Evolutionary conservation across 2,329 filamentous ascomycete genomes (phyloP).

Genomic region (Cercospora beticola): DNA sequence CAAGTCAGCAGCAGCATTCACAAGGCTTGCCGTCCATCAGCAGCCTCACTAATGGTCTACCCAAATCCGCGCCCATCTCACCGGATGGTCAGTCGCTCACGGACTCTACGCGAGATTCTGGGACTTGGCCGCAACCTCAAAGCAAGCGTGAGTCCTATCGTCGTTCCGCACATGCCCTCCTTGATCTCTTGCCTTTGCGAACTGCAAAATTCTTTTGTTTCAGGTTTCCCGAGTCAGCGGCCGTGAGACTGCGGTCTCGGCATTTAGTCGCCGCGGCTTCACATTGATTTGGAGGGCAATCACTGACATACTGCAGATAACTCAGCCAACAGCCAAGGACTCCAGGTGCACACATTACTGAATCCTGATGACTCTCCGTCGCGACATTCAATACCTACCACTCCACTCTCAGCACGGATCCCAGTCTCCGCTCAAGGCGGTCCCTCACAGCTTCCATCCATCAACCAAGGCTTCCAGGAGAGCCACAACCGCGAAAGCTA

Average conservation of each 20-base stretch:
- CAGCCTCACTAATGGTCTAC: slow-evolving; percentile 40
- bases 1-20: slow-evolving; percentile 21
- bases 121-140: slow-evolving; percentile 40
- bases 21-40: slow-evolving; percentile 40
- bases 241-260: slow-evolving; percentile 1
- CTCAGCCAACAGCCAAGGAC: slow-evolving; percentile 46
- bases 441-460: slow-evolving; percentile 51
- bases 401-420: slow-evolving; percentile 43
- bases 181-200: neutral
- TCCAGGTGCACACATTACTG: slow-evolving; percentile 52
- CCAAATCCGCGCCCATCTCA: slow-evolving; percentile 33
- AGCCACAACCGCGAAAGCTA: slow-evolving; percentile 46
- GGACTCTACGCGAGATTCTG: slow-evolving; percentile 40
- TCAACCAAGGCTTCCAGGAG: slow-evolving; percentile 55
- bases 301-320: slow-evolving; percentile 29
- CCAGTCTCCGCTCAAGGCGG: slow-evolving; percentile 38
- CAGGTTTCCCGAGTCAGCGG: neutral
- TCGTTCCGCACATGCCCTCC: slow-evolving; percentile 10
- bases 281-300: neutral
- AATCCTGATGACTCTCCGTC: slow-evolving; percentile 53
- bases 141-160: slow-evolving; percentile 39
- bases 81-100: slow-evolving; percentile 34
- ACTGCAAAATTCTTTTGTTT: neutral
- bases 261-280: slow-evolving; percentile 2
- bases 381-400: slow-evolving; percentile 45